Evolutionary conservation across 768 basidiomycete species (phyloP).

Genomic region (Boletus patriciae): DNA sequence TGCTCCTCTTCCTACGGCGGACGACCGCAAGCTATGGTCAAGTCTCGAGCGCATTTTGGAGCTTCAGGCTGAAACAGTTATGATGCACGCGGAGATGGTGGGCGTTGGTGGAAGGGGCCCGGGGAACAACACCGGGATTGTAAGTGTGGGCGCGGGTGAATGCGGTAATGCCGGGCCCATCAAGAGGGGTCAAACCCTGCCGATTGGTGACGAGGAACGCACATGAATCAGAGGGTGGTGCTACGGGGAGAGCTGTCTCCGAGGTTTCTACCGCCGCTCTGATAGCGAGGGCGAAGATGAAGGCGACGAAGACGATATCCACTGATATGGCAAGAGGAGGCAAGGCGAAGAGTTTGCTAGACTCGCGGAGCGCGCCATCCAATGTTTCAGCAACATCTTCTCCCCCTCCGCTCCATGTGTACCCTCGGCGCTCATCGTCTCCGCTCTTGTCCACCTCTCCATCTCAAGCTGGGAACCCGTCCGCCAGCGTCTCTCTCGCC

Average conservation of each 20-base stretch:
- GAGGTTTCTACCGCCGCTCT: conserved; percentile 25
- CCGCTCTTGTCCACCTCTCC: conserved; percentile 7
- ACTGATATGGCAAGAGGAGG: conserved; percentile 52
- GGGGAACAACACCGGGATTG: conserved; percentile 1
- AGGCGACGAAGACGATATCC: conserved; percentile 46
- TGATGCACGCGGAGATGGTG: conserved; percentile 77
- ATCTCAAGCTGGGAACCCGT: conserved; percentile 1
- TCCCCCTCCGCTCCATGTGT: conserved; percentile 1
- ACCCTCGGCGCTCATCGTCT: conserved; percentile 5
- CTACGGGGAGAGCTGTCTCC: conserved; percentile 17
- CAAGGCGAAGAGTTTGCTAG: conserved; percentile 69
- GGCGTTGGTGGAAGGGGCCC: conserved; percentile 36
- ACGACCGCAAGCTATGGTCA: conserved; percentile 60
- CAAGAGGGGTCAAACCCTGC: conserved; percentile 38
- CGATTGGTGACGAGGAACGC: conserved; percentile 30
- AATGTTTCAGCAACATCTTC: conserved; percentile 22
- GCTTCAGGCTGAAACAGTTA: conserved; percentile 68
- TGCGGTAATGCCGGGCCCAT: conserved; percentile 14
- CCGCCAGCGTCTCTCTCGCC: conserved; percentile 3
- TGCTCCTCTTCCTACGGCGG: conserved; percentile 13
- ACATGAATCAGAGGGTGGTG: conserved; percentile 10
- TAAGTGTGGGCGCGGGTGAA: conserved; percentile 9
- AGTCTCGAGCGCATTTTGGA: conserved; percentile 69
- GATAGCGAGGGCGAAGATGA: conserved; percentile 39
- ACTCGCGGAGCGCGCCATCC: conserved; percentile 51